Evolutionary conservation across 169 alveolate genomes (phyloP), one percentile per base, ranked within the genome.

Genomic region (Plasmodium gaboni): DNA sequence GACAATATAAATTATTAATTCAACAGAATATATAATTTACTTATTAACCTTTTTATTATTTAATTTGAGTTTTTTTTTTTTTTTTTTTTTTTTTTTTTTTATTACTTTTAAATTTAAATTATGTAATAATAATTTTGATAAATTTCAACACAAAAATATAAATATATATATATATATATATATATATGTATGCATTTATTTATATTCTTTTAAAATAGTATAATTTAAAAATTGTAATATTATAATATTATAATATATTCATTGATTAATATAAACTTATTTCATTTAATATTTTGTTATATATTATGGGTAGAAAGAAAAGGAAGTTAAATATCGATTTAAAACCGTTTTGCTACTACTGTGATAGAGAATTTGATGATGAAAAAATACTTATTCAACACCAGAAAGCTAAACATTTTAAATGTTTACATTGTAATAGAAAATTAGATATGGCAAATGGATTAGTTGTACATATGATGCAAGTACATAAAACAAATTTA

Each of bases 281-380:
- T 0, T 38, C n/a, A n/a, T n/a, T n/a, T n/a, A n/a, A 6, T 38
- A 38, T 38, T 19, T 19, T 38, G 7, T 9, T 19, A 19, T 19
- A 19, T 19, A 64, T 61, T 60, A 97, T 97, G 99, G 99, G 99
- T 13, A 92, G 99, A 86, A 97, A 98, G 96, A 98, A 98, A 64
- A 93, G 98, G 64, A 97, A 98, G 90, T 96, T 95, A 67, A 91
- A 97, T 60, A 95, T 94, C 50, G 95, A 95, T 46, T 83, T 98
- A 73, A 97, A 98, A 93, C 99, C 99, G 17, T 98, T 98, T 93
- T 98, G 99, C 93, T 98, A 97, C 88, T 98, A 98, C 92, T 98
- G 99, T 88, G 98, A 97, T 76, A 95, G 99, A 74, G 99, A 98
- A 91, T 98, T 98, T 91, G 98, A 97, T 59, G 98, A 98, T 87